Evolutionary conservation across 2,329 filamentous ascomycete species (phyloP).

Genomic region (Phialophora tarda): DNA sequence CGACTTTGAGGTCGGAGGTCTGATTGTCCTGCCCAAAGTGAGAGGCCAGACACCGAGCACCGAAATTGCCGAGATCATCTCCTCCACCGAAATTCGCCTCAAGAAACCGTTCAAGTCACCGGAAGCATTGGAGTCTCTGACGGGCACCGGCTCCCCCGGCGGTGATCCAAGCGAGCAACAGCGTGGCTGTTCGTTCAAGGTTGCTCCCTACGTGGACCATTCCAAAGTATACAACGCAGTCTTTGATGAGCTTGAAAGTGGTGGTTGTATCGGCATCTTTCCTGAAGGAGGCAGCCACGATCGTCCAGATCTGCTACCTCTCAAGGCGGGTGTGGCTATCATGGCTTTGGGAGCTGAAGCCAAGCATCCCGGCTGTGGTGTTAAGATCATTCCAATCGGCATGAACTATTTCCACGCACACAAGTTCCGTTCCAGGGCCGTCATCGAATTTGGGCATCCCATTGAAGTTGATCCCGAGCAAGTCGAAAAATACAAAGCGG

Average conservation of each 20-base stretch:
- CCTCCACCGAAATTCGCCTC: constrained; percentile 78
- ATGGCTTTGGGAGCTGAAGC: constrained; percentile 94
- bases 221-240: constrained; percentile 92
- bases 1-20: constrained; percentile 76
- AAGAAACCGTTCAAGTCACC: constrained; percentile 86
- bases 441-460: constrained; percentile 91
- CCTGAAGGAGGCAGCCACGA: constrained; percentile 97
- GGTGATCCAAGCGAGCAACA: constrained; percentile 61
- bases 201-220: constrained; percentile 92
- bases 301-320: constrained; percentile 83
- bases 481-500: constrained; percentile 82
- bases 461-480: constrained; percentile 83
- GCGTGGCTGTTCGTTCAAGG: constrained; percentile 79
- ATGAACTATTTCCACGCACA: constrained; percentile 99
- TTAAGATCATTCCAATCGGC: constrained; percentile 94
- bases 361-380: constrained; percentile 80
- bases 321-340: constrained; percentile 96
- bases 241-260: constrained; percentile 78
- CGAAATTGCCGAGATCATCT: constrained; percentile 80
- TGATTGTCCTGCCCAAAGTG: constrained; percentile 83
- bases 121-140: constrained; percentile 78
- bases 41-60: constrained; percentile 81
- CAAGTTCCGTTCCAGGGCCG: constrained; percentile 94
- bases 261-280: constrained; percentile 94
- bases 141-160: constrained; percentile 63